Percentiles rank a stretch among this genome's conserved stretches.
phyloP scores from a whole-genome alignment of 2,329 filamentous ascomycete genomes.

The Immersiporthe knoxdaviesiana region DNA sequence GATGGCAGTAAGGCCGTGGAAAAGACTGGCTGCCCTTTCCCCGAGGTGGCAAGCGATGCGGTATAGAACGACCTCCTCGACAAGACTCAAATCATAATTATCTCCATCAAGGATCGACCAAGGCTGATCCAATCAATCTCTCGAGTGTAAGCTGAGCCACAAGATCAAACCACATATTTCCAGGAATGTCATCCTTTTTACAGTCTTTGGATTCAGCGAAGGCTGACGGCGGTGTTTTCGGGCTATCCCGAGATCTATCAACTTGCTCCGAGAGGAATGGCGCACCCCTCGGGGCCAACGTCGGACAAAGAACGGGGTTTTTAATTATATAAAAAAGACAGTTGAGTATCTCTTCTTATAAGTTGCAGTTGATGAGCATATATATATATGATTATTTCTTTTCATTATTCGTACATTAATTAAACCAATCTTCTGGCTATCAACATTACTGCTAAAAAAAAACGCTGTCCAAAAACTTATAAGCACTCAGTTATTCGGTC shows the following conservation, averaged over 20 bases:
- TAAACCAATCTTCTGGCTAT: background rate
- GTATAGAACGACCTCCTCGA: too few species aligned
- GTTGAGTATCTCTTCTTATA: background rate
- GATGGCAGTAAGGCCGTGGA: too few species aligned
- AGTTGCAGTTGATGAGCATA: background rate
- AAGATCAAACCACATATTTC: background rate
- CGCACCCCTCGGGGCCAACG: background rate
- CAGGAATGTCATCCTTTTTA: background rate
- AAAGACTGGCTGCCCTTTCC: too few species aligned
- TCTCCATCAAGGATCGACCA: background rate
- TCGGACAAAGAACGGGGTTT: constrained; percentile 2
- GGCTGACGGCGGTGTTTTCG: background rate
- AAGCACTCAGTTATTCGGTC: background rate
- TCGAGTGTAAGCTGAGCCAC: background rate
- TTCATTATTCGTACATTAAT: too few species aligned
- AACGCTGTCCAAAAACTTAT: background rate
- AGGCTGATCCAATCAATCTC: background rate
- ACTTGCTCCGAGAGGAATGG: background rate
- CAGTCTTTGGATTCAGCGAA: background rate
- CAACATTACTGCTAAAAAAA: background rate
- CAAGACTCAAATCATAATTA: too few species aligned
- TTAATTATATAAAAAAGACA: background rate
- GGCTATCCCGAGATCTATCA: background rate
- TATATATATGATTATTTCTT: too few species aligned
- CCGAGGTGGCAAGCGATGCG: too few species aligned